Base-by-base conservation (phyloP, 768 basidiomycete genomes). In the Amanita phalloides region DNA sequence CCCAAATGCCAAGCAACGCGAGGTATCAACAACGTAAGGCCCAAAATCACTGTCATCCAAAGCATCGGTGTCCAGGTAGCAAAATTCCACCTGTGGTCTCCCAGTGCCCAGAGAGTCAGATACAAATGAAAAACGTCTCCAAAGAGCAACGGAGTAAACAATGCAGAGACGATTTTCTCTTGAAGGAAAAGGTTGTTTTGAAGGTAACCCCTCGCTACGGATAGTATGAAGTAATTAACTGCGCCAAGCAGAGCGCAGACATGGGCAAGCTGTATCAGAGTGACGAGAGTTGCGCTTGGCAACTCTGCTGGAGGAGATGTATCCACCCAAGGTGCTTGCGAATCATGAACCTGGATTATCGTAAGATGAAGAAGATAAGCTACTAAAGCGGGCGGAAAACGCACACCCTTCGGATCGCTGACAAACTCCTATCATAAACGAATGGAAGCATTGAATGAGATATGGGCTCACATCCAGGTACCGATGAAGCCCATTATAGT, bases 1-100 rank as follows among this genome's bases (percentile, higher is more conserved):
- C 87, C 87, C 45, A 86, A 57, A 61, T 85, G 80, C 87, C 87
- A 90, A 55, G 78, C 74, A 17, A 84, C 60, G 23, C 87, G 74
- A 9, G 87, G 86, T 44, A 88, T 64, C 73, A 88, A 68, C 46
- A 90, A 63, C 11, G 75, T 76, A 33, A 86, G 56, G 0, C 86
- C 86, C 10, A 84, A 60, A 13, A 81, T 44, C 14, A 87, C 60
- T 0, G 85, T 88, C 4, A 75, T 68, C 79, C 83, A 85, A 17
- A 87, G 62, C 77, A 85, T 82, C 0, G 80, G 76, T 55, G 70
- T 78, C 86, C 86, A 89, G 23, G 68, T 72, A 39, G 63, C 59
- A 17, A 86, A 56, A 47, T 78, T 64, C 81, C 83, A 88, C 55
- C 74, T 71, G 49, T 78, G 68, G 36, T 86, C 83, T n/a, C 84